Conservation (phyloP, 2,329 filamentous ascomycete genomes). For the Triangularia setosa region DNA sequence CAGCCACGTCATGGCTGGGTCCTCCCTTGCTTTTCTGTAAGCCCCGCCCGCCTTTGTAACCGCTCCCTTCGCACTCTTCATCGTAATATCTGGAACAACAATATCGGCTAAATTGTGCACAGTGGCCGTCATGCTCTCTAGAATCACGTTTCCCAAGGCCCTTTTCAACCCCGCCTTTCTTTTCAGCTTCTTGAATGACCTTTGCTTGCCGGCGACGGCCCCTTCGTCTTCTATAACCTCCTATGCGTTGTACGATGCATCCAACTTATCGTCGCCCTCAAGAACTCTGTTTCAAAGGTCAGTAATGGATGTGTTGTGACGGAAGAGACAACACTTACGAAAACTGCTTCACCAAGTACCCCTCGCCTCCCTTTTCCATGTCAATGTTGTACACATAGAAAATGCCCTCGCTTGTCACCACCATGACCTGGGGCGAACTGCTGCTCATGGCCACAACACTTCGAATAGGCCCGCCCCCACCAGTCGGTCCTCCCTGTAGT, state of each 20-base stretch:
- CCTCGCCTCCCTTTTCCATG: slow-evolving; percentile 90
- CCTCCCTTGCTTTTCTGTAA: neutral
- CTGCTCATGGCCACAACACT: slow-evolving; percentile 98
- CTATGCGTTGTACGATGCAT: slow-evolving; percentile 44
- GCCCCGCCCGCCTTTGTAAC: neutral
- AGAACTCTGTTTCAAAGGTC: slow-evolving; percentile 40
- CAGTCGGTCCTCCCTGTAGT: slow-evolving; percentile 25
- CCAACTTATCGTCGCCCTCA: slow-evolving; percentile 52
- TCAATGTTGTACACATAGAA: slow-evolving; percentile 97
- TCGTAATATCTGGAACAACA: neutral
- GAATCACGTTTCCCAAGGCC: neutral
- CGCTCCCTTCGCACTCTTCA: neutral
- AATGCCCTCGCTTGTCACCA: slow-evolving; percentile 90
- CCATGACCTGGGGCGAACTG: slow-evolving; percentile 93
- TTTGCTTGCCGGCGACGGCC: neutral
- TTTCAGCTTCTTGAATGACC: neutral
- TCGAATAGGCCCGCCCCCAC: slow-evolving; percentile 52
- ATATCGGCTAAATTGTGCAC: neutral
- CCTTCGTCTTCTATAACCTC: neutral
- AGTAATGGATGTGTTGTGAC: neutral
- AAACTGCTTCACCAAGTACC: slow-evolving; percentile 84
- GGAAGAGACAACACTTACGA: slow-evolving; percentile 59
- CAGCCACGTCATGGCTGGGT: neutral
- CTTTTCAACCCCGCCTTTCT: neutral
- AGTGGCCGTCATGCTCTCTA: neutral